Base-by-base conservation (phyloP, 2,329 filamentous ascomycete species). In the Reticulascus tulasneorum region DNA sequence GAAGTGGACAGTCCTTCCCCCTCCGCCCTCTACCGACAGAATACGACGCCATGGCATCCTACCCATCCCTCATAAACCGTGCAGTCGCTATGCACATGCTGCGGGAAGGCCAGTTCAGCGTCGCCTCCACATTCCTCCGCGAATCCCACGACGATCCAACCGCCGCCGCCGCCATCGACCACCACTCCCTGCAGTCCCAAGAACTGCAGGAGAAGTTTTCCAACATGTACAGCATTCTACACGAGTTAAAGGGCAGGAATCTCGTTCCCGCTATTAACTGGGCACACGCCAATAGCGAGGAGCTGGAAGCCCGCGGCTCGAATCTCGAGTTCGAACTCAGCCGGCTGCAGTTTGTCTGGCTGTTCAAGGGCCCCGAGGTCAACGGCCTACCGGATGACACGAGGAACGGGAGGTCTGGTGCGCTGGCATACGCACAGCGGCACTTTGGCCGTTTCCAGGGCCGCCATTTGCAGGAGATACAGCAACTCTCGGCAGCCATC, bases 271-370 rank as follows among this genome's bases (percentile, higher is more conserved):
- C 93, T 2, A 97, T 98, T 17, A 66, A 77, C 36, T 98, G 93
- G 93, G 87, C 93, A 1, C 71, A 80, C 23, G 56, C 72, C 18
- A 84, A 96, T 52, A 82, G 80, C 40, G 59, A 63, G 6, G 70
- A 80, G 18, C 72, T 98, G 4, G 88, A 95, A 53, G 74, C 77
- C 5, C 77, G 88, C 30, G 91, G 90, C 4, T 95, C 88, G 53
- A 95, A 94, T 50, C 76, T 98, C 3, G 91, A 97, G 57, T 98
- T 97, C 46, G 91, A 98, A 54, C 79, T 98, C 3, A 87, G 83
- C 63, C 85, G 88, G 47, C 71, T 97, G 13, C 88, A 95, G 49
- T 98, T 86, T 51, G 76, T 97, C 22, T 91, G 86, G 76, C 73
- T 96, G 2, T 95, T 94, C 61, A 79, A 84, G 45, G 82, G 83